These are phyloP conservation scores for Acer negundo DNA, from an alignment of 345 rosid genomes.

Conservation along the genomic window DNA sequence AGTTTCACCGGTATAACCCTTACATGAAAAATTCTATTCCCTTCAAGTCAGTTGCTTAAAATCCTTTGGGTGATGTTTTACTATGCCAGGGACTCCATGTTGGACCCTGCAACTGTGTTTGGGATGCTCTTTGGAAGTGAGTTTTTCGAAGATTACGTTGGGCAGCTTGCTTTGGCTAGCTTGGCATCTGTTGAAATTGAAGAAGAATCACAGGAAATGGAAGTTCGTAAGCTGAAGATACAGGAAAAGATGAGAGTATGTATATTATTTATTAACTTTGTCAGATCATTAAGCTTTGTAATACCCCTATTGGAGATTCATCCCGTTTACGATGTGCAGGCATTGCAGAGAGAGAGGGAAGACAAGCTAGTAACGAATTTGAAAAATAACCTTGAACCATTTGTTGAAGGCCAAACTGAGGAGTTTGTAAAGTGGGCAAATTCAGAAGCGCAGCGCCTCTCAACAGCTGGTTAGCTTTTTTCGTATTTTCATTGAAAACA, in stretches of 20 bases:
- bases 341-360: conserved; percentile 73
- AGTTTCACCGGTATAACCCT: conserved; percentile 4
- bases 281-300: conserved; percentile 2
- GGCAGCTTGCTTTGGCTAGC: conserved; percentile 83
- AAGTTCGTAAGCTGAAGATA: conserved; percentile 46
- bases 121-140: conserved; percentile 96
- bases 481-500: conserved; percentile 4
- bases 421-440: conserved; percentile 78
- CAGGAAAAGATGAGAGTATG: conserved; percentile 75
- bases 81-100: conserved; percentile 69
- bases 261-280: not conserved
- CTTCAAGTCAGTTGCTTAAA: not conserved
- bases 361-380: conserved; percentile 62
- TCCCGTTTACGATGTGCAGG: conserved; percentile 37
- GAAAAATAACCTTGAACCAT: conserved; percentile 70
- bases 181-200: conserved; percentile 58
- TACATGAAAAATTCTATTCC: not conserved
- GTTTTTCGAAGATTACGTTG: conserved; percentile 84
- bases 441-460: conserved; percentile 75
- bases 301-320: not conserved
- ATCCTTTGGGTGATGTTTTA: not conserved
- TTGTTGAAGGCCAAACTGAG: conserved; percentile 58
- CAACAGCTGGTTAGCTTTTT: conserved; percentile 60
- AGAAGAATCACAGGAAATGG: conserved; percentile 49
- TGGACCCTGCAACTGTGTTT: conserved; percentile 89